Evolutionary conservation across 2,329 filamentous ascomycete genomes (phyloP).

Genomic region (Scedosporium boydii): DNA sequence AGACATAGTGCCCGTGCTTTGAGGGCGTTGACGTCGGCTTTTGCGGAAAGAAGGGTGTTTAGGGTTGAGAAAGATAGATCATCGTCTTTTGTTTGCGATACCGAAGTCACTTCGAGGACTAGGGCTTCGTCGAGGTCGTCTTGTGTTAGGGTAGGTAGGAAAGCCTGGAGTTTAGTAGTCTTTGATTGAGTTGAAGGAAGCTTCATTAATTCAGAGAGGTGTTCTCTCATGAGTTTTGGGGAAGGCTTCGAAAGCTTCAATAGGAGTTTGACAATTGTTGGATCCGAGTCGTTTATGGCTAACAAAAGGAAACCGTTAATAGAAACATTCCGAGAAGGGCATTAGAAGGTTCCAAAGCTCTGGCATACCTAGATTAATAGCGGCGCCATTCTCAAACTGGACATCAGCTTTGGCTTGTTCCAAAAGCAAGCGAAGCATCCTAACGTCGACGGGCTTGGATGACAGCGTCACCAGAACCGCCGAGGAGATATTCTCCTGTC

Average conservation of each 20-base stretch:
- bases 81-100: slow-evolving; percentile 26
- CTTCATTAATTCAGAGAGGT: slow-evolving; percentile 31
- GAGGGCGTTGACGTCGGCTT: slow-evolving; percentile 45
- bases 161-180: slow-evolving; percentile 35
- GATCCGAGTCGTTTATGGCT: slow-evolving; percentile 33
- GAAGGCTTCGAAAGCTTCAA: slow-evolving; percentile 35
- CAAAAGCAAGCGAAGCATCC: slow-evolving; percentile 37
- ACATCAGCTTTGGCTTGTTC: slow-evolving; percentile 43
- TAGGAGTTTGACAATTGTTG: slow-evolving; percentile 36
- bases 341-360: not conserved
- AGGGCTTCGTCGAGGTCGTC: slow-evolving; percentile 35
- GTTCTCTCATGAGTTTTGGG: slow-evolving; percentile 30
- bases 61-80: slow-evolving; percentile 33
- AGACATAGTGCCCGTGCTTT: slow-evolving; percentile 41
- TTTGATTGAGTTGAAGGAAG: slow-evolving; percentile 36
- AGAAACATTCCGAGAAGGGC: not conserved
- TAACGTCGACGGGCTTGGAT: slow-evolving; percentile 37
- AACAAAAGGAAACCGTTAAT: slow-evolving; percentile 10
- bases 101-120: slow-evolving; percentile 38
- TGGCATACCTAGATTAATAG: slow-evolving; percentile 26
- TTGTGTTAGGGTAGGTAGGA: slow-evolving; percentile 33
- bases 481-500: slow-evolving; percentile 29
- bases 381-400: slow-evolving; percentile 35
- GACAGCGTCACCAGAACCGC: slow-evolving; percentile 33
- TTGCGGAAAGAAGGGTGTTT: slow-evolving; percentile 35